phyloP scores from a whole-genome alignment of 495 filamentous ascomycete genomes.

The Aspergillus hancockii region DNA sequence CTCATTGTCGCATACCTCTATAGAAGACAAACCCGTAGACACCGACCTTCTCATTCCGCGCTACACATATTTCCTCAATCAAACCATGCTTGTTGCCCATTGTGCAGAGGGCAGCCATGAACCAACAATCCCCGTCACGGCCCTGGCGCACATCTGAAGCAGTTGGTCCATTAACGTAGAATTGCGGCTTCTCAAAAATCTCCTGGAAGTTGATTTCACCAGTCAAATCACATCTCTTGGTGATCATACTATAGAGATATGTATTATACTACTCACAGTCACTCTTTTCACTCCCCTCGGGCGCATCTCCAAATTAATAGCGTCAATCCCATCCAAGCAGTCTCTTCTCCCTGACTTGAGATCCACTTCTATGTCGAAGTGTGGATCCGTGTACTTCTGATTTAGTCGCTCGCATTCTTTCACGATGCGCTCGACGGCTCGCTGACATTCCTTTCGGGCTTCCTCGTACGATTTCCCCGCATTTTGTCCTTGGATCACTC shows the following conservation, averaged over 20 bases:
- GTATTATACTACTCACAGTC: slow-evolving; percentile 36
- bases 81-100: slow-evolving; percentile 77
- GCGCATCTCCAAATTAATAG: slow-evolving; percentile 40
- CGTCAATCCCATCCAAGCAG: slow-evolving; percentile 63
- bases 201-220: slow-evolving; percentile 48
- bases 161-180: slow-evolving; percentile 79
- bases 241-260: not conserved
- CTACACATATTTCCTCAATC: slow-evolving; percentile 83
- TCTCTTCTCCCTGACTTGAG: slow-evolving; percentile 61
- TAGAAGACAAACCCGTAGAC: slow-evolving; percentile 96
- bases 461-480: slow-evolving; percentile 70
- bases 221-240: not conserved
- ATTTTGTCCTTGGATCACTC: slow-evolving; percentile 54
- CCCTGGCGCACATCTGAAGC: slow-evolving; percentile 83
- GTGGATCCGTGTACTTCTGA: slow-evolving; percentile 84
- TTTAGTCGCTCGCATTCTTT: slow-evolving; percentile 82
- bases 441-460: slow-evolving; percentile 65
- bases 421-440: slow-evolving; percentile 78
- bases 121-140: slow-evolving; percentile 86
- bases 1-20: slow-evolving; percentile 54
- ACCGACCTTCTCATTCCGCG: slow-evolving; percentile 73
- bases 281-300: slow-evolving; percentile 68
- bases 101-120: slow-evolving; percentile 83
- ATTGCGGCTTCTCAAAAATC: slow-evolving; percentile 84
- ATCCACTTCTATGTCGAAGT: slow-evolving; percentile 86